Conservation (phyloP, 768 basidiomycete species). For the Pisolithus marmoratus region DNA sequence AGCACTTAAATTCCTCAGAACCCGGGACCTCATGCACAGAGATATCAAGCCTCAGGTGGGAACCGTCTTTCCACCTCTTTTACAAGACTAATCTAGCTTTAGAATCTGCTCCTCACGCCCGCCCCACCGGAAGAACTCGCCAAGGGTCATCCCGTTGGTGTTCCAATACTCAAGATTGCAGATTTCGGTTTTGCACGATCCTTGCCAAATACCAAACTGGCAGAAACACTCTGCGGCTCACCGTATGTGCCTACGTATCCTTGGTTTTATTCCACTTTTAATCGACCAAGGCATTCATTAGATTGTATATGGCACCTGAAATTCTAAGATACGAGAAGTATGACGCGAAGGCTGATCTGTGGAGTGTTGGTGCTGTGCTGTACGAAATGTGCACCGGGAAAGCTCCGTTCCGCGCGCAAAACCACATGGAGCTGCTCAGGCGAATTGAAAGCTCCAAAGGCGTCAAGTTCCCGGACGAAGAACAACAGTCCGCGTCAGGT, state of each 20-base stretch:
- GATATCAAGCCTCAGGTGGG: slow-evolving; percentile 93
- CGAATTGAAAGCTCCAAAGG: slow-evolving; percentile 90
- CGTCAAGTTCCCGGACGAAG: slow-evolving; percentile 93
- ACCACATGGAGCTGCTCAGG: slow-evolving; percentile 92
- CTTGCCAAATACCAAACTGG: slow-evolving; percentile 88
- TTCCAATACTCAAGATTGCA: slow-evolving; percentile 93
- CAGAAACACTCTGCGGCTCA: slow-evolving; percentile 96
- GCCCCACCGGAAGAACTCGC: slow-evolving; percentile 74
- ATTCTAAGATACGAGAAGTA: slow-evolving; percentile 96
- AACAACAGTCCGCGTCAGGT: slow-evolving; percentile 32
- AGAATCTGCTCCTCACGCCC: slow-evolving; percentile 90
- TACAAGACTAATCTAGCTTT: slow-evolving; percentile 4
- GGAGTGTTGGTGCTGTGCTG: slow-evolving; percentile 96
- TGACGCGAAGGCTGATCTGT: slow-evolving; percentile 95
- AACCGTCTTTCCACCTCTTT: neutral
- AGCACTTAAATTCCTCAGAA: slow-evolving; percentile 87
- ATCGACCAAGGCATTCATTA: slow-evolving; percentile 22
- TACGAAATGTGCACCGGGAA: slow-evolving; percentile 94
- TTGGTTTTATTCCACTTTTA: neutral
- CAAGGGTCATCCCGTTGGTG: slow-evolving; percentile 83
- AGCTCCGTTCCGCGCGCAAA: slow-evolving; percentile 92
- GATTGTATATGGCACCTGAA: slow-evolving; percentile 98
- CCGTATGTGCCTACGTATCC: slow-evolving; percentile 55
- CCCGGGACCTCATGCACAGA: slow-evolving; percentile 87
- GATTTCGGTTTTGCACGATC: slow-evolving; percentile 98